These are phyloP conservation scores for Trichoderma aggressivum DNA, from an alignment of 2,329 filamentous ascomycete species.

Conservation along the genomic window DNA sequence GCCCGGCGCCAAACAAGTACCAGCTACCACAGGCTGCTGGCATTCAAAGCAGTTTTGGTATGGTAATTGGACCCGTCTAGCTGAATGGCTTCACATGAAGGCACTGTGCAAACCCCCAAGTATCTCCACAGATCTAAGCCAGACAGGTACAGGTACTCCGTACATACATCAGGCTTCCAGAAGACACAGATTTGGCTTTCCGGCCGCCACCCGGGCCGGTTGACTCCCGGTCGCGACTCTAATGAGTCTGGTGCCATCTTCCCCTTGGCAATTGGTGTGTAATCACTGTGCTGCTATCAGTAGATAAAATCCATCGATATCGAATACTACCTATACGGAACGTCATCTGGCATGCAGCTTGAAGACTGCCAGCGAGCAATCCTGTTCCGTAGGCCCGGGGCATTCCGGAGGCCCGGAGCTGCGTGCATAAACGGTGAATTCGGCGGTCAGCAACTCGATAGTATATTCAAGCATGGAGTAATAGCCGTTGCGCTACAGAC, in stretches of 20 bases:
- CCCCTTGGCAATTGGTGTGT: background rate
- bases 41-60: background rate
- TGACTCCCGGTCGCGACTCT: background rate
- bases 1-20: background rate
- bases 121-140: background rate
- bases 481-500: background rate
- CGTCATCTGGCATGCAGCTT: background rate
- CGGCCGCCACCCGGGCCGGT: constrained; percentile 1
- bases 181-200: background rate
- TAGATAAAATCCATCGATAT: background rate
- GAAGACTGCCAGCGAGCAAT: background rate
- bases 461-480: background rate
- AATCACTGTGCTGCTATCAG: background rate
- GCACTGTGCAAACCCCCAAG: background rate
- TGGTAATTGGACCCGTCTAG: background rate
- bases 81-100: too few species aligned
- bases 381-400: background rate
- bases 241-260: background rate
- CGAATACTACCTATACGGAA: background rate
- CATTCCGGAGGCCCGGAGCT: background rate
- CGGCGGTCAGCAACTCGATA: constrained; percentile 10
- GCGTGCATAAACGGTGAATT: background rate
- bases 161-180: background rate
- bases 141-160: background rate
- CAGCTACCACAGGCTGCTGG: background rate